Evolutionary conservation across 306 rosid species (phyloP).

Genomic region (Lotus japonicus): DNA sequence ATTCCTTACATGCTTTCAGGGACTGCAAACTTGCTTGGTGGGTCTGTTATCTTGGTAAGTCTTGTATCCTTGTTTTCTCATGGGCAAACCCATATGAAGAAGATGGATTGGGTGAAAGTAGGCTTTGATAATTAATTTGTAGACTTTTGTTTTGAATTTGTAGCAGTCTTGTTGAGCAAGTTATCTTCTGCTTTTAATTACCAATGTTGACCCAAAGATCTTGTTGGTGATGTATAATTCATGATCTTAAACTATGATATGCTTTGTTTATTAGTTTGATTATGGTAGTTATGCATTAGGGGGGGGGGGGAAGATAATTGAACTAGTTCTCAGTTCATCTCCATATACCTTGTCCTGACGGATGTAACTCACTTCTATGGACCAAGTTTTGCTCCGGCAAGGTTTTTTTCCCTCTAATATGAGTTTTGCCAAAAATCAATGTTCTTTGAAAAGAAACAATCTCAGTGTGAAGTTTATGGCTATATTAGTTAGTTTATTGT

Average conservation of each 20-base stretch:
- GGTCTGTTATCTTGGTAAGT: conserved; percentile 79
- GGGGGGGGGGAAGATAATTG: background rate
- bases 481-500: background rate
- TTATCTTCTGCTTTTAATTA: background rate
- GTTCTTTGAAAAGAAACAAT: background rate
- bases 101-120: background rate
- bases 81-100: background rate
- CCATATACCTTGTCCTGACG: background rate
- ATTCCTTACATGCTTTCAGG: conserved; percentile 48
- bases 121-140: background rate
- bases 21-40: conserved; percentile 98
- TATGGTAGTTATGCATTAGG: too few species aligned
- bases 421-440: background rate
- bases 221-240: background rate
- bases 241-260: background rate
- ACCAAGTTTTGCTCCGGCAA: background rate
- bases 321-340: background rate
- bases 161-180: background rate
- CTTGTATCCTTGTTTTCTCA: background rate
- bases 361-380: background rate
- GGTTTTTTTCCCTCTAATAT: background rate
- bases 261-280: background rate
- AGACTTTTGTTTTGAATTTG: background rate
- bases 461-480: background rate
- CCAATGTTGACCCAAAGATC: background rate